Percentiles rank a stretch among this genome's conserved stretches.
Conservation (phyloP, 1,284 basidiomycete genomes). For the Sphaerobolus stellatus region DNA sequence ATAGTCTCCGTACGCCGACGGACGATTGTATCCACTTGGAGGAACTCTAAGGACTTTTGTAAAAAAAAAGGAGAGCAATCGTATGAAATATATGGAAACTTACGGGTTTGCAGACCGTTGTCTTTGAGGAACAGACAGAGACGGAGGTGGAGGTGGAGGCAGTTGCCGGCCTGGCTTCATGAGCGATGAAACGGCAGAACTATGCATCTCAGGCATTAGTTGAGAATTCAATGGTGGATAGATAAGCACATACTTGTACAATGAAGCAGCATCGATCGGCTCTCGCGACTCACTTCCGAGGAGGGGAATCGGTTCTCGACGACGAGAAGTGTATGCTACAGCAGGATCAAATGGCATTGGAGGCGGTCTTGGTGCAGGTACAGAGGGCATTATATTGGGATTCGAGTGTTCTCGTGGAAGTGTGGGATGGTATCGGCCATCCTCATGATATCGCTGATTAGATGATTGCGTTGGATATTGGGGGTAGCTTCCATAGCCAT, state of each 20-base stretch:
- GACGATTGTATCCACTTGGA: background rate
- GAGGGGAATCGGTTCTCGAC: background rate
- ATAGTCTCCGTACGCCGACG: no score
- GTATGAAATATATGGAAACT: background rate
- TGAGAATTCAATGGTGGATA: background rate
- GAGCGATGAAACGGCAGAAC: conserved; percentile 7
- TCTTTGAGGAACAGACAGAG: background rate
- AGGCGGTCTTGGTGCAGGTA: background rate
- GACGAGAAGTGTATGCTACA: conserved; percentile 1
- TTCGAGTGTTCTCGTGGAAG: background rate
- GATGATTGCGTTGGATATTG: background rate
- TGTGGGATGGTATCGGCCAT: background rate
- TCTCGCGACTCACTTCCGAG: background rate
- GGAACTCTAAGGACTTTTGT: background rate
- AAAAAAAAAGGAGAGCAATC: no score
- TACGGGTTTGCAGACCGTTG: background rate
- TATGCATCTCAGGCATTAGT: background rate
- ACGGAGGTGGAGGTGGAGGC: background rate
- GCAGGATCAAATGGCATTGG: conserved; percentile 8
- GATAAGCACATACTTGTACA: conserved; percentile 8
- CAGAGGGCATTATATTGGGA: background rate
- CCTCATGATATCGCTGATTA: background rate
- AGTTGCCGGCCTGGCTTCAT: background rate
- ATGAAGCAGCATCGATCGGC: conserved; percentile 1
- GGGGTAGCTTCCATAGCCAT: background rate